Evolutionary conservation across 192 early-diverging fungal species (phyloP).

Genomic region (Gamsiella multidivaricata): DNA sequence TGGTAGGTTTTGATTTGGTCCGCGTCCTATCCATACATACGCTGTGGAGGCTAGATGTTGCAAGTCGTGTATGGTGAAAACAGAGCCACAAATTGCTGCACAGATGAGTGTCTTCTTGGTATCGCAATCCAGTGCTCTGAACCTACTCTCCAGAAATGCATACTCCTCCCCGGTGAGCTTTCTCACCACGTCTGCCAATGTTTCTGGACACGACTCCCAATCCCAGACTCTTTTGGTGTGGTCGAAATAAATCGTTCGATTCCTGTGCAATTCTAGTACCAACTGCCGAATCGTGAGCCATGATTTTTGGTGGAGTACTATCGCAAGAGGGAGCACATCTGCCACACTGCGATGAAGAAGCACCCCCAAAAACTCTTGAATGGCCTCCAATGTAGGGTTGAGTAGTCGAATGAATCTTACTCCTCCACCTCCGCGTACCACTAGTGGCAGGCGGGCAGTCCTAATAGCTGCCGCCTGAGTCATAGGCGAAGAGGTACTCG

Average conservation of each 20-base stretch:
- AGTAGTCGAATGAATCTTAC: constrained; percentile 43
- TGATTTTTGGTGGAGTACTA: constrained; percentile 27
- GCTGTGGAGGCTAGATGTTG: constrained; percentile 30
- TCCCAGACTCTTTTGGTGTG: constrained; percentile 16
- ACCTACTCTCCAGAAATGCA: constrained; percentile 24
- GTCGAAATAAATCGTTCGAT: constrained; percentile 38
- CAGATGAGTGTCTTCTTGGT: constrained; percentile 48
- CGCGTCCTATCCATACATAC: constrained; percentile 18
- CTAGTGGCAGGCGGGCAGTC: constrained; percentile 17
- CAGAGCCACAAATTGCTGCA: constrained; percentile 36
- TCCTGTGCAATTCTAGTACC: constrained; percentile 35
- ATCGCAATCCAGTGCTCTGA: constrained; percentile 32
- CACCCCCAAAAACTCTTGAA: constrained; percentile 36
- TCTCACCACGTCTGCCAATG: constrained; percentile 27
- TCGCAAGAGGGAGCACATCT: constrained; percentile 30
- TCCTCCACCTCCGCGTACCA: constrained; percentile 42
- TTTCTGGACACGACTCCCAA: constrained; percentile 36
- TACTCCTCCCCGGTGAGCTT: constrained; percentile 48
- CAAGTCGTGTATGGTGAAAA: constrained; percentile 26
- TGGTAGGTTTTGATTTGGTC: not conserved
- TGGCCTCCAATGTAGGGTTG: constrained; percentile 23
- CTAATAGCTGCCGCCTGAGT: constrained; percentile 22
- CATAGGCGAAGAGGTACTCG: constrained; percentile 4
- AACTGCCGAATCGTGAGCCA: constrained; percentile 48
- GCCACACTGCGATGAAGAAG: constrained; percentile 24